Evolutionary conservation across 441 rosid genomes (phyloP).

Genomic region (Gossypium laxum): DNA sequence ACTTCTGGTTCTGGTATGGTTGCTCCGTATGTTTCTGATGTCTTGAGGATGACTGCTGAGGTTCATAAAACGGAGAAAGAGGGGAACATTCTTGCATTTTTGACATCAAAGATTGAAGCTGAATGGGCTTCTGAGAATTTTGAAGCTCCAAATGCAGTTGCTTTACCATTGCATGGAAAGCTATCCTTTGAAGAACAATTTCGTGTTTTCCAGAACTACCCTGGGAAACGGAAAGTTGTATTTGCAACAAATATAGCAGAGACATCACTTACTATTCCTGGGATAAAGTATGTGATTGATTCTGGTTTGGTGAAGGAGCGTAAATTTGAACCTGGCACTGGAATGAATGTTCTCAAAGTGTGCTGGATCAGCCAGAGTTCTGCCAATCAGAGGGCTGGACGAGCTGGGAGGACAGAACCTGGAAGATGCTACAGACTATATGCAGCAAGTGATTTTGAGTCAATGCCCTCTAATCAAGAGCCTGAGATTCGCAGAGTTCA

Average conservation of each 20-base stretch:
- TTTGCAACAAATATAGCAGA: constrained; percentile 86
- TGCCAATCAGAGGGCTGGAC: constrained; percentile 88
- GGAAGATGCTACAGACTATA: constrained; percentile 81
- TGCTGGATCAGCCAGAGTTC: constrained; percentile 70
- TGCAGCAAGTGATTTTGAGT: constrained; percentile 37
- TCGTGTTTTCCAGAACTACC: constrained; percentile 46
- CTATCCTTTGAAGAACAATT: constrained; percentile 60
- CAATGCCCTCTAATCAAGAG: constrained; percentile 53
- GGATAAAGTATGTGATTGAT: constrained; percentile 77
- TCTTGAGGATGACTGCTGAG: constrained; percentile 46
- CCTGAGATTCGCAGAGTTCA: constrained; percentile 88
- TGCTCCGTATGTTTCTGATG: constrained; percentile 56
- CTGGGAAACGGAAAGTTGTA: constrained; percentile 68
- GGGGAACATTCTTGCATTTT: constrained; percentile 79
- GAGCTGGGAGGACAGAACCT: constrained; percentile 88
- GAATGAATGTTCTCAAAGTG: constrained; percentile 74
- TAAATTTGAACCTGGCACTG: constrained; percentile 56
- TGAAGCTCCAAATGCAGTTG: constrained; percentile 48
- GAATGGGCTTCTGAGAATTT: constrained; percentile 91
- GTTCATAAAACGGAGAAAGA: constrained; percentile 52
- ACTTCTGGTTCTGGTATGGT: constrained; percentile 30
- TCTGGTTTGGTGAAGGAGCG: constrained; percentile 77
- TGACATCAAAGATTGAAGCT: constrained; percentile 81
- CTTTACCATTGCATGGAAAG: constrained; percentile 75
- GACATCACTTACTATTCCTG: constrained; percentile 84